These are phyloP conservation scores for Chaetomium cochliodes DNA, from an alignment of 495 filamentous ascomycete genomes.

Conservation along the genomic window DNA sequence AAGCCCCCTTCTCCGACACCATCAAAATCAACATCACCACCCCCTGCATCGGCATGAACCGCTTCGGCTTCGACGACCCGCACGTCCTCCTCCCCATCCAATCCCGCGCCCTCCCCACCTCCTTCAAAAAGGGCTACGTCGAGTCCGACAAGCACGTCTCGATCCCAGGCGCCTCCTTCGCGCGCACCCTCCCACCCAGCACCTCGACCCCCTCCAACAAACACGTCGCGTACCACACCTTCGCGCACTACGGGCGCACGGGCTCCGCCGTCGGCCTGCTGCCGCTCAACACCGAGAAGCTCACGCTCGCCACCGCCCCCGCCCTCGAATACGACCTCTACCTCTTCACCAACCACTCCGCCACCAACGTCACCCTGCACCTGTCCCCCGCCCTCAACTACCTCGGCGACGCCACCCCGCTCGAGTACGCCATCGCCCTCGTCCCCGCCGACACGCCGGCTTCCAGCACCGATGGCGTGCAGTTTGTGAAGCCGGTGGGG, in stretches of 20 bases:
- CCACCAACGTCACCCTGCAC: conserved; percentile 60
- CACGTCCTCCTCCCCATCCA: conserved; percentile 59
- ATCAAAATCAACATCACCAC: conserved; percentile 57
- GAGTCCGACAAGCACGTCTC: conserved; percentile 61
- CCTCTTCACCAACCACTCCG: conserved; percentile 54
- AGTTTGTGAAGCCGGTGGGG: conserved; percentile 53
- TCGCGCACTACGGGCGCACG: conserved; percentile 57
- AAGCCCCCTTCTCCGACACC: conserved; percentile 45
- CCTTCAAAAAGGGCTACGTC: conserved; percentile 62
- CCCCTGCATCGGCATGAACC: conserved; percentile 53
- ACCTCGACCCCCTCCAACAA: conserved; percentile 38
- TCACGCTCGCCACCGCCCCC: conserved; percentile 50
- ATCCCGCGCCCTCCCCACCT: conserved; percentile 50
- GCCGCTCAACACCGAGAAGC: conserved; percentile 51
- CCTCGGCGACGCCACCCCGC: conserved; percentile 55
- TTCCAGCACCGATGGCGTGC: conserved; percentile 22
- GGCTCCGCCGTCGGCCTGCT: conserved; percentile 58
- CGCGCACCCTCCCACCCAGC: conserved; percentile 39
- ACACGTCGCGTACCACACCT: conserved; percentile 49
- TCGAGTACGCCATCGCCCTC: conserved; percentile 61
- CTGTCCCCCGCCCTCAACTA: conserved; percentile 62
- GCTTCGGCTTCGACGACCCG: conserved; percentile 50
- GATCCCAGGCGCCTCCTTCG: conserved; percentile 60
- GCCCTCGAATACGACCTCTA: conserved; percentile 65
- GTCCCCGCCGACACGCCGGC: conserved; percentile 32